Evolutionary conservation across 208 protist genomes (phyloP), one percentile per base, ranked within the genome.

Genomic region (Acanthamoeba lenticulata): DNA sequence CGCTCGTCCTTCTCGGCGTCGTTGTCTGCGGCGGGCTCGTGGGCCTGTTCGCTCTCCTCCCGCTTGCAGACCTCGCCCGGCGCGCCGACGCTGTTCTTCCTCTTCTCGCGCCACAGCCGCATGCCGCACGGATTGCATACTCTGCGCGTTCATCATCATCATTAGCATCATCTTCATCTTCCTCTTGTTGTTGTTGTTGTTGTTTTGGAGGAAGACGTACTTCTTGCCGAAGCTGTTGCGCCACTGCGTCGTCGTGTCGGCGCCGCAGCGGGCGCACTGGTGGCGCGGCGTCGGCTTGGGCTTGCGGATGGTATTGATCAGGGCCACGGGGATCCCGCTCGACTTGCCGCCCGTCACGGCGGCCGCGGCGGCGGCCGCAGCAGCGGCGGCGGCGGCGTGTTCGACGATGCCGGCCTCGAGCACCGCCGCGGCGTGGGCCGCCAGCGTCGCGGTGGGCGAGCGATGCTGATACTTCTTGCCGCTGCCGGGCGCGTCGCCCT

Each of bases 301-400:
- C 77, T 86, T 86, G 77, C 77, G 77, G 34, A 86, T 86, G 77
- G 77, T 86, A 27, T 86, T 86, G 77, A 86, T 57, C 19, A 86
- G 77, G 19, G 77, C 0, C 77, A 86, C 77, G 44, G 77, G 77
- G 24, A 86, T 27, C 69, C 21, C 19, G n/a, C 15, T 38, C n/a
- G n/a, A n/a, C n/a, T n/a, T n/a, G 38, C 69, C n/a, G 44, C 44
- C 32, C 17, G 67, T 34, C 60, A 13, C 36, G 21, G 57, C 27
- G 15, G 57, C 5, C 57, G 57, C 5, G n/a, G 24, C 24, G n/a
- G 24, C 6, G n/a, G n/a, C n/a, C n/a, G n/a, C n/a, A n/a, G n/a
- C n/a, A n/a, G n/a, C n/a, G n/a, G n/a, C n/a, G n/a, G n/a, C n/a
- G n/a, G n/a, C n/a, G n/a, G 15, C 57, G 7, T 4, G 11, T 79